A percentile compares a stretch with the other conserved stretches of the same genome.
phyloP scores from a whole-genome alignment of 1,139 yeast genomes.

The Geotrichum histeridarum region DNA sequence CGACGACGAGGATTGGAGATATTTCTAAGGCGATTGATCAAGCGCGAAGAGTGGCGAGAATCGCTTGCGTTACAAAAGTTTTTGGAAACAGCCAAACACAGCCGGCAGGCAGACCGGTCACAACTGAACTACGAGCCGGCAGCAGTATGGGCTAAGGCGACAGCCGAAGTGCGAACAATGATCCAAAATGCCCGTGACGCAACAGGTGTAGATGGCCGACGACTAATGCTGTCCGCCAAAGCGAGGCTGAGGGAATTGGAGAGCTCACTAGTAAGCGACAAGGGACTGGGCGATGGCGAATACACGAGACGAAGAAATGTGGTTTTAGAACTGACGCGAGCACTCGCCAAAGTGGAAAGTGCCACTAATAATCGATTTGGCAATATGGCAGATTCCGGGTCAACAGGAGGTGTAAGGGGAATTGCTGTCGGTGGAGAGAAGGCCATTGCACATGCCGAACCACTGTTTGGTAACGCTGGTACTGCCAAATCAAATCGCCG shows the following conservation, averaged over 20 bases:
- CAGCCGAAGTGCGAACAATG: constrained; percentile 26
- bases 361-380: constrained; percentile 1
- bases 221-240: constrained; percentile 29
- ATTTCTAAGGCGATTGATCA: constrained; percentile 34
- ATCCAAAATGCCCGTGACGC: constrained; percentile 26
- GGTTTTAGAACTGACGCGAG: constrained; percentile 23
- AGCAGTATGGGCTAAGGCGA: constrained; percentile 33
- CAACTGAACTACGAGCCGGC: constrained; percentile 14
- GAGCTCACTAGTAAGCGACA: constrained; percentile 24
- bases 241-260: constrained; percentile 32
- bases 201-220: constrained; percentile 27
- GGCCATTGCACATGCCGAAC: neutral
- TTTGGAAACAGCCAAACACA: constrained; percentile 30
- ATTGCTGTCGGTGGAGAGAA: neutral
- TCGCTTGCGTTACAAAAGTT: constrained; percentile 34
- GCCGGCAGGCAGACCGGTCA: constrained; percentile 18
- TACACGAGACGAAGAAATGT: constrained; percentile 30
- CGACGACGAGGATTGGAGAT: constrained; percentile 35
- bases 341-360: constrained; percentile 17
- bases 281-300: constrained; percentile 29
- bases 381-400: neutral
- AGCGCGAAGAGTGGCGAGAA: constrained; percentile 35
- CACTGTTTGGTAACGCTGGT: constrained; percentile 15
- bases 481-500: constrained; percentile 35
- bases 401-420: neutral